Evolutionary conservation across 805 yeast genomes (phyloP).

Genomic region (Lipomyces sp.): DNA sequence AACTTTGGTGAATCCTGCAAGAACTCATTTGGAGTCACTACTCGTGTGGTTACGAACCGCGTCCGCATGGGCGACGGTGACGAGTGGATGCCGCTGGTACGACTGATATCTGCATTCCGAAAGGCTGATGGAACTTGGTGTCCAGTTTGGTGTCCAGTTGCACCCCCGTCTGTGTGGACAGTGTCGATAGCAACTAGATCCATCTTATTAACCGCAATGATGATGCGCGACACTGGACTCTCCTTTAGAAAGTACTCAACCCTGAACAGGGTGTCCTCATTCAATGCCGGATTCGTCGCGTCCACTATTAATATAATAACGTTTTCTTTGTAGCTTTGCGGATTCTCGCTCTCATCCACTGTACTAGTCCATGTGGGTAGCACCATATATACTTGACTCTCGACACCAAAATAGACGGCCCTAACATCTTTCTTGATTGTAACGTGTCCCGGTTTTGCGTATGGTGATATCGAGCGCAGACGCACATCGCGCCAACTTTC

Average conservation of each 20-base stretch:
- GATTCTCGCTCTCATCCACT: background rate
- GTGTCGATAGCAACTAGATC: background rate
- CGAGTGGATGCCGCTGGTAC: background rate
- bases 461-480: background rate
- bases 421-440: background rate
- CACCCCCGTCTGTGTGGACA: background rate
- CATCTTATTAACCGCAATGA: slow-evolving; percentile 15
- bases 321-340: background rate
- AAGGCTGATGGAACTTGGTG: background rate
- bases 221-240: slow-evolving; percentile 14
- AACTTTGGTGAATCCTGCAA: background rate
- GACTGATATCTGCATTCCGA: background rate
- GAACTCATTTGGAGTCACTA: too few species aligned
- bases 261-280: background rate
- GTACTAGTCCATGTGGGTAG: slow-evolving; percentile 1
- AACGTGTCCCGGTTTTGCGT: background rate
- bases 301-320: slow-evolving; percentile 12
- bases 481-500: background rate
- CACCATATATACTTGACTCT: background rate
- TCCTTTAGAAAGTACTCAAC: slow-evolving; percentile 6
- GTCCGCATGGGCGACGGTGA: background rate
- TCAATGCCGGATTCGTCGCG: background rate
- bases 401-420: slow-evolving; percentile 1
- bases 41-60: background rate
- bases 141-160: background rate